Evolutionary conservation across 352 stramenopile species (phyloP), one percentile per base, ranked within the genome.

Genomic region (Blastocystis sp.): DNA sequence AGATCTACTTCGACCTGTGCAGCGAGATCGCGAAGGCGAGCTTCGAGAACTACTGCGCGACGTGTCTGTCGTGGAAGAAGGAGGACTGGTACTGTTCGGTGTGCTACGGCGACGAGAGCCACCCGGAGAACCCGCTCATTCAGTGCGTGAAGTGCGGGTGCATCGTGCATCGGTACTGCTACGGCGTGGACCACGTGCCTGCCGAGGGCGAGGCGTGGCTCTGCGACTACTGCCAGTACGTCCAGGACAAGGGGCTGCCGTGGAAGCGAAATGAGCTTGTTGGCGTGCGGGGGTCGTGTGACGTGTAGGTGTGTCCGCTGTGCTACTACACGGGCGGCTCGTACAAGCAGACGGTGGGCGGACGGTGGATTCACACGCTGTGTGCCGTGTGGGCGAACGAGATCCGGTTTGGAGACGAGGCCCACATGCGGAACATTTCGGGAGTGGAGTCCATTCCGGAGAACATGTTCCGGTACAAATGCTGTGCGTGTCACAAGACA

Each of bases 321-420:
- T 89, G 79, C 60, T 89, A 77, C 31, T 89, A 77, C 55, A 89
- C 67, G 21, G 79, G 79, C n/a, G 79, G 79, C 24, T 29, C 60
- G 2, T 89, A 89, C 33, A 89, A 89, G 41, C 62, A 78, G 67
- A 80, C 63, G n/a, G 79, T 80, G 33, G 51, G 33, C 29, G 51
- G 51, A 19, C 37, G 67, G 24, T 89, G 79, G 79, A 45, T 80
- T 2, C 79, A 89, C 61, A 55, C 51, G 45, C 59, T 89, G 33
- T 89, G 79, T n/a, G 63, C 79, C 16, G 67, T 89, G 29, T 89
- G 79, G 79, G 39, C 79, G 37, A 89, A 51, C 39, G 79, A 89
- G 45, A 65, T 89, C 21, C 16, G 26, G 45, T 89, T 80, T 26
- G 79, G 67, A 29, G 67, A 89, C 61, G 79, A 80, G 26, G 21